Evolutionary conservation across 2,329 filamentous ascomycete species (phyloP), one percentile per base, ranked within the genome.

Genomic region (Penicillium rolfsii): DNA sequence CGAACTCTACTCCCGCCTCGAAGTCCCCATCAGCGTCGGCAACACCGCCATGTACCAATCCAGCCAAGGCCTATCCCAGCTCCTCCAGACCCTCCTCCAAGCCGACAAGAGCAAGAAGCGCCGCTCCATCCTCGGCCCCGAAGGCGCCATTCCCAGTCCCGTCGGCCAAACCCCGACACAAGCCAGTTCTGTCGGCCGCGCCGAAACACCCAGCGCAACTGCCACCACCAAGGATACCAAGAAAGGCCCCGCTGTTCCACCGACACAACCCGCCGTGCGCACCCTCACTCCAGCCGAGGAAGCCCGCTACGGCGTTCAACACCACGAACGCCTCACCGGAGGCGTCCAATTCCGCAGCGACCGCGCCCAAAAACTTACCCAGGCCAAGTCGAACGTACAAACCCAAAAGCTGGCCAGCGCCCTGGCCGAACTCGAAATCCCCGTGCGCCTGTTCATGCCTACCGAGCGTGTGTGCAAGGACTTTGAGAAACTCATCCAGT

Each of bases 91-190:
- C 65, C 85, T 98, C 38, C 86, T 96, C 76, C 87, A 85, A 59
- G 88, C 88, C 56, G 94, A 97, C 76, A 93, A 95, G 75, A 88
- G 88, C 63, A 96, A 96, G 82, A 97, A 97, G 78, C 89, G 91
- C 60, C 92, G 89, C 74, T 88, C 88, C 4, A 80, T 90, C 28
- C 83, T 89, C 70, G 86, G 84, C 2, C 79, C 82, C 8, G 89
- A 89, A 28, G 83, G 81, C 30, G 75, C 76, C 33, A 66, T 71
- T n/a, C 70, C 76, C 52, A 79, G 70, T 78, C 85, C 72, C 74
- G 86, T 63, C 80, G 87, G 73, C 82, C 85, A 76, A 83, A 85
- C 66, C 77, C 82, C 41, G 4, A 71, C 71, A 5, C 73, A 78
- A 48, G 73, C 77, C 46, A 78, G 71, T 64, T 70, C 73, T 28